phyloP scores from a whole-genome alignment of 208 protist genomes.

The Leishmania arabica region DNA sequence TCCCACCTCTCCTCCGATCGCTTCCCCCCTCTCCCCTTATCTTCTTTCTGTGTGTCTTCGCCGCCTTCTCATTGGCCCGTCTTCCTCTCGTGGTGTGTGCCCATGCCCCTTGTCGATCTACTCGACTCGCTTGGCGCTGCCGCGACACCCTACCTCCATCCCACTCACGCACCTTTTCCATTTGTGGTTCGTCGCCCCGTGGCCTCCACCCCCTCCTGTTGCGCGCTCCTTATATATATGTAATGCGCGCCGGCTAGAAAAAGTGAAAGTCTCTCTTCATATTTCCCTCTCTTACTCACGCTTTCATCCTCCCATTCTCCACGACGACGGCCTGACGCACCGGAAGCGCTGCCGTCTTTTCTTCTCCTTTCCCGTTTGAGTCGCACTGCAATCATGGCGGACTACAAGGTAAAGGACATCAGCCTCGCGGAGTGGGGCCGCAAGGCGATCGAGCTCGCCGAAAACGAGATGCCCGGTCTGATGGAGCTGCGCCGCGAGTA shows the following conservation, averaged over 20 bases:
- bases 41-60: background rate
- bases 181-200: background rate
- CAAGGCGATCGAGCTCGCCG: conserved; percentile 97
- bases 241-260: background rate
- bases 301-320: background rate
- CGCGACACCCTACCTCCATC: background rate
- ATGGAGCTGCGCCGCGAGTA: conserved; percentile 96
- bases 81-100: background rate
- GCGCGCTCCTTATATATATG: background rate
- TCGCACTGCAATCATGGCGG: conserved; percentile 53
- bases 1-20: background rate
- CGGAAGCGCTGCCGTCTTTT: background rate
- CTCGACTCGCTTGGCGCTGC: background rate
- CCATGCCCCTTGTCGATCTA: background rate
- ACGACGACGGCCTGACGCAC: background rate
- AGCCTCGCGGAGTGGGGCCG: conserved; percentile 96
- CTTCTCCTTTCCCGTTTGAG: conserved; percentile 1
- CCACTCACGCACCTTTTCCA: background rate
- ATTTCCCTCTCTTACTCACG: background rate
- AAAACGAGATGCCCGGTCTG: conserved; percentile 99
- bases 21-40: background rate
- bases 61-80: background rate
- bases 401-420: conserved; percentile 98
- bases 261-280: background rate
- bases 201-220: background rate